phyloP scores from a whole-genome alignment of 148 eudicot species.

The Heliamphora exappendiculata region DNA sequence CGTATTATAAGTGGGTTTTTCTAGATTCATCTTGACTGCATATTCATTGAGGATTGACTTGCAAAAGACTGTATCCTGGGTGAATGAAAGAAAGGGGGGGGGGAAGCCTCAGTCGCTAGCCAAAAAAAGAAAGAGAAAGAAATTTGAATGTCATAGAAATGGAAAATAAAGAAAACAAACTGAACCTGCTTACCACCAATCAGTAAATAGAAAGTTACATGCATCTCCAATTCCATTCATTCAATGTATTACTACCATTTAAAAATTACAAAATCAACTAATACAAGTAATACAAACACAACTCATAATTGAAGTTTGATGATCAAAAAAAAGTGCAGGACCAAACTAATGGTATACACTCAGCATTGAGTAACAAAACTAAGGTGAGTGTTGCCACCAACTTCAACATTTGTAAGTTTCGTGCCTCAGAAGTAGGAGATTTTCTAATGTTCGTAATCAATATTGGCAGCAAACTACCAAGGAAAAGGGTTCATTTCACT shows the following conservation, averaged over 20 bases:
- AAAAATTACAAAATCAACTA: neutral
- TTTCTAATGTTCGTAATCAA: neutral
- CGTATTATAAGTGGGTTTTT: conserved; percentile 42
- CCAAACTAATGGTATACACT: neutral
- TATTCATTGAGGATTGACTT: conserved; percentile 59
- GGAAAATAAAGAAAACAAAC: neutral
- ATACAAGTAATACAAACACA: neutral
- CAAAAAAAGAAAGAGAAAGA: neutral
- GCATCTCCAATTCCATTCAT: neutral
- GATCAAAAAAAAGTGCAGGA: neutral
- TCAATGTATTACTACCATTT: neutral
- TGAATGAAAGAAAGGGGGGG: neutral
- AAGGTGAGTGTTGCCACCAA: neutral
- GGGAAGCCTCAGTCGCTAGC: neutral
- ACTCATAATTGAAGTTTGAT: neutral
- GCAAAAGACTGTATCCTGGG: conserved; percentile 53
- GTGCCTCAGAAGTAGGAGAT: neutral
- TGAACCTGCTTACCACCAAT: neutral
- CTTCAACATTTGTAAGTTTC: neutral
- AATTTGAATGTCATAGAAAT: neutral
- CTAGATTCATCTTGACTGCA: conserved; percentile 41
- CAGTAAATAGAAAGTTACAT: neutral
- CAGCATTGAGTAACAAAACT: neutral
- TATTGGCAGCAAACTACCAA: neutral
- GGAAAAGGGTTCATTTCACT: neutral